phyloP scores from a whole-genome alignment of 345 rosid species.

The Pistacia atlantica region DNA sequence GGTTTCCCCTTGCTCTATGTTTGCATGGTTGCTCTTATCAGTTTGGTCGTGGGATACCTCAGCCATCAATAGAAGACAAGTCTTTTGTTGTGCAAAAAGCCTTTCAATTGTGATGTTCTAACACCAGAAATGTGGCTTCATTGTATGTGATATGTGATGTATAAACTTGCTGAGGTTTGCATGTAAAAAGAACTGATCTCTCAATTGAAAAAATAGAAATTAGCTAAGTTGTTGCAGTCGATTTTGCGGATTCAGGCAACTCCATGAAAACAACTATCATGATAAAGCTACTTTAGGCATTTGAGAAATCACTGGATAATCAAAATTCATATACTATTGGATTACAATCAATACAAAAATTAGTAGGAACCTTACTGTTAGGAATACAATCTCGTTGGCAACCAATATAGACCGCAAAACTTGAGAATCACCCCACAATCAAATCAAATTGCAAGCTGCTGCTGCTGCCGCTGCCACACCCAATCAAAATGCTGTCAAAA shows the following conservation, averaged over 20 bases:
- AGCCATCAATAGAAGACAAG: slow-evolving; percentile 26
- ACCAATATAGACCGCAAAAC: slow-evolving; percentile 16
- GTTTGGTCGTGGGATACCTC: slow-evolving; percentile 33
- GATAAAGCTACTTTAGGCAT: no score
- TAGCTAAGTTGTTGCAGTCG: not conserved
- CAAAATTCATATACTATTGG: not conserved
- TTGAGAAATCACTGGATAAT: not conserved
- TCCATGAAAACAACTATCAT: no score
- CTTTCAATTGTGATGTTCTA: not conserved
- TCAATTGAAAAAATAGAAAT: not conserved
- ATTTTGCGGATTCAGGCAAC: not conserved
- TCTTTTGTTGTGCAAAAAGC: not conserved
- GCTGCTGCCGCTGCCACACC: not conserved
- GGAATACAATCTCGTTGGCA: slow-evolving; percentile 7
- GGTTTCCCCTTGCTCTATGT: slow-evolving; percentile 55
- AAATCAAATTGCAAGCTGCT: slow-evolving; percentile 10
- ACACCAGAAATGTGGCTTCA: not conserved
- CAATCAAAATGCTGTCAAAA: slow-evolving; percentile 14
- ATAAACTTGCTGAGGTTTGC: not conserved
- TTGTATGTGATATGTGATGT: not conserved
- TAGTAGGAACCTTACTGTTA: slow-evolving; percentile 6
- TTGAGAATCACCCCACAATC: slow-evolving; percentile 3
- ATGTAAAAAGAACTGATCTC: not conserved
- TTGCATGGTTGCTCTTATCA: slow-evolving; percentile 38
- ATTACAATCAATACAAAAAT: slow-evolving; percentile 11